Evolutionary conservation across 495 filamentous ascomycete genomes (phyloP), one percentile per base, ranked within the genome.

Genomic region (Lepraria neglecta): DNA sequence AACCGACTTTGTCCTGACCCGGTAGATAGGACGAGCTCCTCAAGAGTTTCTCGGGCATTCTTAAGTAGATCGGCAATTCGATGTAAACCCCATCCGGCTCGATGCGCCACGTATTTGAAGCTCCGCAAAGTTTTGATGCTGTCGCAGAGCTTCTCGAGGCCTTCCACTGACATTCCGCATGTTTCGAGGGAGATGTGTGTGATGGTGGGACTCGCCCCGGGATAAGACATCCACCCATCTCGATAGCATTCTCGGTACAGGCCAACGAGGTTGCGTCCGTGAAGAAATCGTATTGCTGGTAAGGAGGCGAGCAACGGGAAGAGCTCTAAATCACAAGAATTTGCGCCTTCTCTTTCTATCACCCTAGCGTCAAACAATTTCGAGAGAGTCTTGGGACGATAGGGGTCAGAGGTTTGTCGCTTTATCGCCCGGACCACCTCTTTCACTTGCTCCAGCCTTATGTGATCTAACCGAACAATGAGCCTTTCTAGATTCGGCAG

Each of bases 141-240:
- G 3, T 56, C 55, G 47, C 61, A 63, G 42, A 66, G 60, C 30
- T 57, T 63, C 51, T 66, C 64, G 46, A 66, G 64, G 28, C 64
- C 64, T 59, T 66, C 64, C 42, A 66, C 64, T 28, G 60, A 63
- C 64, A 66, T 66, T 4, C 64, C 54, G 60, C 64, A 66, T n/a
- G 59, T 54, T 55, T 66, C 64, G 5, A 66, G 56, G 17, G 42
- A 63, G 17, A 66, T 56, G n/a, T 63, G 47, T 24, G 60, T 62
- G n/a, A 66, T 63, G 21, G 59, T 59, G 27, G 52, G 38, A 40
- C 60, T 66, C 3, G 64, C 64, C n/a, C 64, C 64, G 28, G 64
- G 64, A 43, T 66, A 66, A 19, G 56, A 47, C 43, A 66, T 60
- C 64, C 64, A 66, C 19, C 64, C 64, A 42, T 66, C 64, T 24